Evolutionary conservation across 176 grass and related monocot genomes (phyloP).

Genomic region (Rhynchospora breviuscula): DNA sequence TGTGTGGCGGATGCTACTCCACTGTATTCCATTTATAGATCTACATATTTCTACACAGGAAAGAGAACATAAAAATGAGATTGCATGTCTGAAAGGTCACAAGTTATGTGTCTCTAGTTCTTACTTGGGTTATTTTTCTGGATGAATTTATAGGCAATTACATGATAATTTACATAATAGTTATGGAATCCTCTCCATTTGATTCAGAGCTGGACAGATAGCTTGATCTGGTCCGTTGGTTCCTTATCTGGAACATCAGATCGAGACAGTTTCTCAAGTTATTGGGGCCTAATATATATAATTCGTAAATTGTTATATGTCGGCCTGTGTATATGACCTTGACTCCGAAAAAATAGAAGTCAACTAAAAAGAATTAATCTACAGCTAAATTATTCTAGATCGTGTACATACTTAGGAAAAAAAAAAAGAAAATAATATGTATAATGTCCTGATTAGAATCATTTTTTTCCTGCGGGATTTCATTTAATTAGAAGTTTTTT

Average conservation of each 20-base stretch:
- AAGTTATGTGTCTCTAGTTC: background rate
- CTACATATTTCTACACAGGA: background rate
- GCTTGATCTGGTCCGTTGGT: background rate
- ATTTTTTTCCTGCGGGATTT: too few species aligned
- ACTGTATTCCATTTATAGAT: background rate
- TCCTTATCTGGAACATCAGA: background rate
- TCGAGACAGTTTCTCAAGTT: background rate
- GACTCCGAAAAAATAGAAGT: background rate
- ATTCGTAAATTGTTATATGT: background rate
- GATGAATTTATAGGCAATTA: slow-evolving; percentile 1
- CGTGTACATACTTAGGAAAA: too few species aligned
- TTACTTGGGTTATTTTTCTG: background rate
- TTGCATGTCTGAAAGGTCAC: background rate
- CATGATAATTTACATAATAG: background rate
- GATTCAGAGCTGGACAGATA: background rate
- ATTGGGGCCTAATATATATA: background rate
- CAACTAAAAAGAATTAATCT: too few species aligned
- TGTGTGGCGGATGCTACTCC: background rate
- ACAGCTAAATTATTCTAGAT: too few species aligned
- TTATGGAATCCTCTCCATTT: background rate
- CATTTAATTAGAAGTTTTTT: too few species aligned
- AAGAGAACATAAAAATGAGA: background rate
- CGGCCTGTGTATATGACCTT: background rate
- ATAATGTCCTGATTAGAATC: too few species aligned
- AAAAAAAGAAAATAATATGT: too few species aligned